Conservation (phyloP, 495 filamentous ascomycete genomes). For the Niebla homalea region DNA sequence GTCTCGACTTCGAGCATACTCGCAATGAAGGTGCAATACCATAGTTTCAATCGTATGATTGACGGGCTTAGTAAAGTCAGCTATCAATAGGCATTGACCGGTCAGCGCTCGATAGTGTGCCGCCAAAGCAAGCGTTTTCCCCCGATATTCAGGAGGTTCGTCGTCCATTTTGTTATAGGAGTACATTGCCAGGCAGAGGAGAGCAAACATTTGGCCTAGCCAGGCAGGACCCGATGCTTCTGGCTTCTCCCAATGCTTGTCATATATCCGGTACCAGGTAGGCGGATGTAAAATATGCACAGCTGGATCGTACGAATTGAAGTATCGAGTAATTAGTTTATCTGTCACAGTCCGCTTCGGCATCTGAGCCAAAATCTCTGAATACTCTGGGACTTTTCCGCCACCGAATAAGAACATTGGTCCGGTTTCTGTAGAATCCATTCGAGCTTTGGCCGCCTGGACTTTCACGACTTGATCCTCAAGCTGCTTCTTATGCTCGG, state of each 20-base stretch:
- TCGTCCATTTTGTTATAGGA: constrained; percentile 85
- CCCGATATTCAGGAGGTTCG: constrained; percentile 71
- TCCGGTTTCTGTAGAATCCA: constrained; percentile 36
- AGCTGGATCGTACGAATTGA: constrained; percentile 59
- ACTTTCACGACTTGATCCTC: constrained; percentile 51
- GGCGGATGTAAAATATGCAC: constrained; percentile 33
- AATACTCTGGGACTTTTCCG: constrained; percentile 48
- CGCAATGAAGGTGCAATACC: constrained; percentile 70
- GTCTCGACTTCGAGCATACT: constrained; percentile 66
- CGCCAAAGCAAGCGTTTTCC: constrained; percentile 61
- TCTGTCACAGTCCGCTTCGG: constrained; percentile 71
- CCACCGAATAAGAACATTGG: constrained; percentile 66
- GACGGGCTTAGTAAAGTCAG: constrained; percentile 80
- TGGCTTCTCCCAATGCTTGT: constrained; percentile 79
- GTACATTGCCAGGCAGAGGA: constrained; percentile 81
- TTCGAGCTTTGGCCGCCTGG: constrained; percentile 45
- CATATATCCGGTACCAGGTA: constrained; percentile 38
- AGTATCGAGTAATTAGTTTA: constrained; percentile 61
- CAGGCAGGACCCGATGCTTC: constrained; percentile 68
- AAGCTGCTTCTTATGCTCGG: constrained; percentile 52
- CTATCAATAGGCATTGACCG: constrained; percentile 74
- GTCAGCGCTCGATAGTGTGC: constrained; percentile 66
- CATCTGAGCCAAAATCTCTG: constrained; percentile 65
- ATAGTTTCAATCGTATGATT: constrained; percentile 82
- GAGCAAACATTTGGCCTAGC: constrained; percentile 77